Percentiles rank a stretch among this genome's conserved stretches.
Evolutionary conservation across 345 rosid genomes (phyloP).

Genomic region (Alliaria petiolata): DNA sequence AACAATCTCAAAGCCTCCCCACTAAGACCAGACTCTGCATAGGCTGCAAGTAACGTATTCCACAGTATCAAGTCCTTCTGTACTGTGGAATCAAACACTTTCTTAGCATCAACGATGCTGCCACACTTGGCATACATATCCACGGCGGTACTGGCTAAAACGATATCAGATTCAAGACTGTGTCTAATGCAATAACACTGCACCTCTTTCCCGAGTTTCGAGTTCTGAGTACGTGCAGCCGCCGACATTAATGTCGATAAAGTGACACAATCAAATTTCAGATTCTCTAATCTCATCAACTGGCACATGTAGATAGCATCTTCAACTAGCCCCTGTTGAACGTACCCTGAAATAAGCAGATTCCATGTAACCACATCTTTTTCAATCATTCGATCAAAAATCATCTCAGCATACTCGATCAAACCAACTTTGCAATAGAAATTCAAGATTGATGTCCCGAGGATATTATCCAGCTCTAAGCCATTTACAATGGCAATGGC

Average conservation of each 20-base stretch:
- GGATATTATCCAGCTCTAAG: constrained; percentile 50
- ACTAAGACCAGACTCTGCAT: constrained; percentile 51
- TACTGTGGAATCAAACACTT: constrained; percentile 43
- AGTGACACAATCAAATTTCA: constrained; percentile 69
- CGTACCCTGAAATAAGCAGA: constrained; percentile 62
- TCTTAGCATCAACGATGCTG: constrained; percentile 44
- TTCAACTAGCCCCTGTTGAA: constrained; percentile 42
- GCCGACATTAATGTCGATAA: constrained; percentile 54
- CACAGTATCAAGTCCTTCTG: constrained; percentile 53
- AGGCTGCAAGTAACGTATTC: constrained; percentile 63
- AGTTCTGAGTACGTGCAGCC: constrained; percentile 41
- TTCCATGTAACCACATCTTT: constrained; percentile 83
- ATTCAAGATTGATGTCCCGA: constrained; percentile 67
- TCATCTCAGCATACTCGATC: constrained; percentile 61
- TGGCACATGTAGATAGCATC: constrained; percentile 52
- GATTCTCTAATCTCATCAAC: constrained; percentile 45
- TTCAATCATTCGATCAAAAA: constrained; percentile 44
- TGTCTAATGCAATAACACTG: constrained; percentile 68
- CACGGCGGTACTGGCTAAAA: constrained; percentile 43
- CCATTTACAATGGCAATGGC: constrained; percentile 56
- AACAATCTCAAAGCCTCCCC: constrained; percentile 65
- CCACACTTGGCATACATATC: constrained; percentile 70
- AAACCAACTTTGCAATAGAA: constrained; percentile 70
- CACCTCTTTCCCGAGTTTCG: constrained; percentile 52
- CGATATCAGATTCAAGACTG: constrained; percentile 47